Evolutionary conservation across 768 basidiomycete genomes (phyloP), one percentile per base, ranked within the genome.

Genomic region (Suillus decipiens): DNA sequence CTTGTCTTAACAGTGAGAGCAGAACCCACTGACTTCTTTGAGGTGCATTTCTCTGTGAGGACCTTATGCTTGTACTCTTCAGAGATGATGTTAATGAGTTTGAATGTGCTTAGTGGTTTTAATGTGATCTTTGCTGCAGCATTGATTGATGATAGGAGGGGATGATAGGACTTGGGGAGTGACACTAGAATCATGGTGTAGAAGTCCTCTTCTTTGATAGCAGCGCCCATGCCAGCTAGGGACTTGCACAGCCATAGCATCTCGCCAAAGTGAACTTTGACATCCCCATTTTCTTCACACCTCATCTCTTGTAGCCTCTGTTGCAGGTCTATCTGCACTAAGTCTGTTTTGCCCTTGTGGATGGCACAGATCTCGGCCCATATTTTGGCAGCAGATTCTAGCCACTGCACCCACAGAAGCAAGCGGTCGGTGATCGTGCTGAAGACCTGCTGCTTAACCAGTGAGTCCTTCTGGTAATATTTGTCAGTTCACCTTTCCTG

Each of bases 341-440:
- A 1, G 2, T 43, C 17, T 0, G 42, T 43, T 15, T 43, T 43
- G 1, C 19, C 42, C 8, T 43, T 15, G 8, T 43, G 42, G 3
- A 43, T 43, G 7, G 19, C 7, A 19, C 42, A 43, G 42, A 43
- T 19, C 19, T 43, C 8, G 7, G 42, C 7, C 42, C 42, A 43
- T 0, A 43, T 17, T 1, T 6, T 17, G 0, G 17, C 1, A 0
- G 41, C 41, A 1, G 0, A 1, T 7, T 42, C 17, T 6, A 43
- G 2, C 2, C 19, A 19, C 42, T 43, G 42, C 17, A 43, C 19
- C 1, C 2, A 1, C 1, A 42, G 17, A 1, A 42, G 41, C 17
- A 42, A 2, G 6, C 6, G 1, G 19, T 42, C 6, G 0, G 3
- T 42, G 5, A 19, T 19, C 0, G 17, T 42, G 41, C 41, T 42